Percentiles rank a stretch among this genome's conserved stretches.
These are phyloP conservation scores for Coprinopsis cinerea DNA, from an alignment of 768 basidiomycete genomes.

Conservation along the genomic window DNA sequence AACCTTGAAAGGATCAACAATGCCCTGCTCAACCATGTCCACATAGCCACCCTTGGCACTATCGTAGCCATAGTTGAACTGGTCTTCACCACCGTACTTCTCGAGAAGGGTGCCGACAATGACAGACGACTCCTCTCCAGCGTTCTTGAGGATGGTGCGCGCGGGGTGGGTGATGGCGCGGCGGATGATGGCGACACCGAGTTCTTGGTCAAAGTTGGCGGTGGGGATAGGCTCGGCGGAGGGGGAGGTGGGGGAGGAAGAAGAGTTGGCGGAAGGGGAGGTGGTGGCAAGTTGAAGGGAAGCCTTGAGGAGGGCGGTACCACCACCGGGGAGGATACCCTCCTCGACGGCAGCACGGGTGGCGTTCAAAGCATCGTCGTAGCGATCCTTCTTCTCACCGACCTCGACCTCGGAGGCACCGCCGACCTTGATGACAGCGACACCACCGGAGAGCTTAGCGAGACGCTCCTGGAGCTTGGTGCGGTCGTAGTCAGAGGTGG, in stretches of 20 bases:
- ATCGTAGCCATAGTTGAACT: conserved; percentile 87
- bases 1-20: conserved; percentile 95
- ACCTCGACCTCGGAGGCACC: conserved; percentile 94
- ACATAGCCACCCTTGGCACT: conserved; percentile 88
- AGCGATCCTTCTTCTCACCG: conserved; percentile 98
- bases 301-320: conserved; percentile 88
- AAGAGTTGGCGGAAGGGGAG: conserved; percentile 41
- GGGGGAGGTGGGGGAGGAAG: conserved; percentile 42
- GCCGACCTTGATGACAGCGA: conserved; percentile 98
- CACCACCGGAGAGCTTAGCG: conserved; percentile 93
- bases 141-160: conserved; percentile 87
- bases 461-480: conserved; percentile 95
- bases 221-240: conserved; percentile 68
- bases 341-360: conserved; percentile 98
- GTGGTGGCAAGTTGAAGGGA: conserved; percentile 61
- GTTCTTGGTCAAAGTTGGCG: conserved; percentile 94
- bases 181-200: conserved; percentile 90
- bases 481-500: conserved; percentile 91
- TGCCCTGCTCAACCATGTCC: conserved; percentile 92
- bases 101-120: conserved; percentile 83
- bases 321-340: conserved; percentile 96
- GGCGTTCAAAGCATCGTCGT: conserved; percentile 96
- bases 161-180: conserved; percentile 79
- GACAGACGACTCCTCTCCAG: conserved; percentile 90
- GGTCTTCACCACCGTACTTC: conserved; percentile 50